Evolutionary conservation across 345 rosid species (phyloP).

Genomic region (Salix arbutifolia): DNA sequence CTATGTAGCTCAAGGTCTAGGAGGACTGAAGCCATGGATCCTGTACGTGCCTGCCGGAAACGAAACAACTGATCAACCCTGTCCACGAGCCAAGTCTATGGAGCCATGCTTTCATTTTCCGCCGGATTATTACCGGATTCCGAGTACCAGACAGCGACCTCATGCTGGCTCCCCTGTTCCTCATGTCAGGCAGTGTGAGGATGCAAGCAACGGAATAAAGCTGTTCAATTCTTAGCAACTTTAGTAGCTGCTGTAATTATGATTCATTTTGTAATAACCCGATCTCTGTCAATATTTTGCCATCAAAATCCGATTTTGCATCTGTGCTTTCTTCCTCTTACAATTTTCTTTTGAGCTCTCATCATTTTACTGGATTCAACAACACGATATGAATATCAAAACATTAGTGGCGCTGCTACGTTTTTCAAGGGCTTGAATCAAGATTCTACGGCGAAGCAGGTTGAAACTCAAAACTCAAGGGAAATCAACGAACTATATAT

Average conservation of each 20-base stretch:
- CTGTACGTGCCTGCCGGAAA: background rate
- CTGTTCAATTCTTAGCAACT: background rate
- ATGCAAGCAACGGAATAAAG: background rate
- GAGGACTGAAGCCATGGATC: conserved; percentile 24
- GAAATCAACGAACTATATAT: background rate
- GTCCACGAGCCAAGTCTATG: background rate
- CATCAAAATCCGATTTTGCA: background rate
- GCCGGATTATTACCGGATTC: background rate
- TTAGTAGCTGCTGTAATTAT: background rate
- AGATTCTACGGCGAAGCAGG: background rate
- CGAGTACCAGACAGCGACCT: background rate
- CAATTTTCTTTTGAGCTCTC: background rate
- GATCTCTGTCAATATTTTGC: background rate
- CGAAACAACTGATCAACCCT: background rate
- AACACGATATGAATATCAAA: background rate
- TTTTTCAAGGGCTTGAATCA: background rate
- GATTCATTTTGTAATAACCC: background rate
- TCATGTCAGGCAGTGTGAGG: conserved; percentile 4
- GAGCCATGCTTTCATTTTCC: conserved; percentile 9
- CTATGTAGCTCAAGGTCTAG: conserved; percentile 25
- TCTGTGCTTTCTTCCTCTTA: background rate
- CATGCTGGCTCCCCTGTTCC: background rate
- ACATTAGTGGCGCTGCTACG: background rate
- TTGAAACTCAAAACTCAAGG: background rate
- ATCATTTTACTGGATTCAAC: background rate